phyloP scores from a whole-genome alignment of 1,284 basidiomycete species.

The Moniliophthora roreri region DNA sequence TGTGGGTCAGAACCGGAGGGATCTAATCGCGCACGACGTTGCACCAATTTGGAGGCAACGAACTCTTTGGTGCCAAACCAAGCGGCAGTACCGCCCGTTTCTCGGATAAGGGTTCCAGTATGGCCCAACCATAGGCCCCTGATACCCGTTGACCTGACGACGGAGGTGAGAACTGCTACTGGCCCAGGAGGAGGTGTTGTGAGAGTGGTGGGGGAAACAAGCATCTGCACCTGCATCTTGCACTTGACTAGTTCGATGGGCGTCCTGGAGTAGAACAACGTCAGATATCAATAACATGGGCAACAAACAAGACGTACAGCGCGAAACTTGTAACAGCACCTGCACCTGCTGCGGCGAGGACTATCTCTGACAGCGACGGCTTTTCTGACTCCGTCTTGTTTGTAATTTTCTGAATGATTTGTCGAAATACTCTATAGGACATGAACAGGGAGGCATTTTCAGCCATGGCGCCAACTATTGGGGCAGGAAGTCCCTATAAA shows the following conservation, averaged over 20 bases:
- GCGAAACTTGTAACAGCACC: slow-evolving; percentile 86
- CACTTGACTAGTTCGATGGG: slow-evolving; percentile 97
- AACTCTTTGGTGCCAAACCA: slow-evolving; percentile 94
- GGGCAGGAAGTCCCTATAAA: slow-evolving; percentile 85
- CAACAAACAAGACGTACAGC: slow-evolving; percentile 54
- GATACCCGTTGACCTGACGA: slow-evolving; percentile 59
- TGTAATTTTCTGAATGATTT: slow-evolving; percentile 46
- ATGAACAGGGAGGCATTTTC: slow-evolving; percentile 93
- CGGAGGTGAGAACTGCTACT: slow-evolving; percentile 13
- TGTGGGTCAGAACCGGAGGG: slow-evolving; percentile 19
- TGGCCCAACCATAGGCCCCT: slow-evolving; percentile 95
- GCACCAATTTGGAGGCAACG: slow-evolving; percentile 60
- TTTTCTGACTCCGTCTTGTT: slow-evolving; percentile 8
- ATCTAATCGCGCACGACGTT: slow-evolving; percentile 33
- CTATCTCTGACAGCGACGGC: slow-evolving; percentile 69
- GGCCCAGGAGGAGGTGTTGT: slow-evolving; percentile 21
- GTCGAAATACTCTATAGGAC: slow-evolving; percentile 84
- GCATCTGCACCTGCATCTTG: slow-evolving; percentile 97
- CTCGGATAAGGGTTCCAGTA: slow-evolving; percentile 91
- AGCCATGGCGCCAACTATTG: slow-evolving; percentile 88
- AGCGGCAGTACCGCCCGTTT: slow-evolving; percentile 87
- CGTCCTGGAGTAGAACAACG: slow-evolving; percentile 52
- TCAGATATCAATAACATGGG: no score
- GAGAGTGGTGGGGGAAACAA: slow-evolving; percentile 39
- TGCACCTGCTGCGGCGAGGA: slow-evolving; percentile 82